These are phyloP conservation scores for Cystoderma amianthinum DNA, from an alignment of 768 basidiomycete species.

Conservation along the genomic window DNA sequence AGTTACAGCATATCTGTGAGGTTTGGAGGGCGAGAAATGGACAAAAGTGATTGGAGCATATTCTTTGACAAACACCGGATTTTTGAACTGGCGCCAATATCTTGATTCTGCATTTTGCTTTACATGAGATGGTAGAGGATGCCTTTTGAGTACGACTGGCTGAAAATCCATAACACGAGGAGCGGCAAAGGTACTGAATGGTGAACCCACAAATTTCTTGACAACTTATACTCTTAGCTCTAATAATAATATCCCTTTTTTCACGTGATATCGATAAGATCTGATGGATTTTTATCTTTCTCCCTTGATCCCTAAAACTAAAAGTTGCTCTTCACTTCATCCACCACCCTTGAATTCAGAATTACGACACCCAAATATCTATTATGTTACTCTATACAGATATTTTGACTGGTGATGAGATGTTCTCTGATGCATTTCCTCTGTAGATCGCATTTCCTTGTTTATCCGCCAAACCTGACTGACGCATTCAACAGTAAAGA, in stretches of 20 bases:
- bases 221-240: too few species aligned
- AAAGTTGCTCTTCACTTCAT: too few species aligned
- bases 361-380: too few species aligned
- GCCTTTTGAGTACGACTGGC: slow-evolving; percentile 61
- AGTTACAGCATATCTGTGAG: slow-evolving; percentile 94
- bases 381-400: slow-evolving; percentile 74
- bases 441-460: slow-evolving; percentile 40
- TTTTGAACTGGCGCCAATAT: slow-evolving; percentile 83
- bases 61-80: slow-evolving; percentile 94
- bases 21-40: slow-evolving; percentile 82
- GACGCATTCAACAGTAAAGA: slow-evolving; percentile 46
- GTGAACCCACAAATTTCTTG: background rate
- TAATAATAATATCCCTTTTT: background rate
- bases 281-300: slow-evolving; percentile 23
- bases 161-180: slow-evolving; percentile 65
- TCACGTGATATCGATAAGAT: slow-evolving; percentile 21
- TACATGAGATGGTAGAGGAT: slow-evolving; percentile 41
- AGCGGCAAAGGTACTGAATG: background rate
- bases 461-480: background rate
- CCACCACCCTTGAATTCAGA: too few species aligned
- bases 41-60: slow-evolving; percentile 94
- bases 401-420: slow-evolving; percentile 76
- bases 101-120: slow-evolving; percentile 71
- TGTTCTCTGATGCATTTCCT: slow-evolving; percentile 92
- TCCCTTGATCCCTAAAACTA: too few species aligned